Conservation (phyloP, 306 rosid species). For the Sechiopsis laciniata region DNA sequence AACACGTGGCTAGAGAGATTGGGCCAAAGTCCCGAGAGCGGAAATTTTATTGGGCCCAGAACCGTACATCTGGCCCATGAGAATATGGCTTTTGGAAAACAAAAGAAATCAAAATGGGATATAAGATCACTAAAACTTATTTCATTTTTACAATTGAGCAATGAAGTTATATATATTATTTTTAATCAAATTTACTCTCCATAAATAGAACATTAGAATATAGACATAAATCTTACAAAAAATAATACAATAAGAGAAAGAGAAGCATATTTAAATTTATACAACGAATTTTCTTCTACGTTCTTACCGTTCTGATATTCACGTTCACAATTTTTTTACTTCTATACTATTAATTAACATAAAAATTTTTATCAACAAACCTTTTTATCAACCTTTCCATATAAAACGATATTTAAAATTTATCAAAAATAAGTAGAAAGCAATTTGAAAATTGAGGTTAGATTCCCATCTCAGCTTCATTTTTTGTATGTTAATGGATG, state of each 20-base stretch:
- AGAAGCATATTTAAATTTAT: neutral
- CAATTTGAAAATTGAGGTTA: neutral
- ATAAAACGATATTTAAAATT: neutral
- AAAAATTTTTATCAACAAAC: neutral
- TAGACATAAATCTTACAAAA: neutral
- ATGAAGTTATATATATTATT: neutral
- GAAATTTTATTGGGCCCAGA: neutral
- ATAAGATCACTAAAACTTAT: neutral
- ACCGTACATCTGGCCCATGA: neutral
- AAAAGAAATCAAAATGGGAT: neutral
- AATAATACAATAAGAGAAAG: neutral
- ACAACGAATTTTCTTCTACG: neutral
- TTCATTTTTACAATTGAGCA: neutral
- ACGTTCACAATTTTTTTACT: neutral
- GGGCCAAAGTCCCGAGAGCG: neutral
- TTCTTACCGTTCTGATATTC: constrained; percentile 3
- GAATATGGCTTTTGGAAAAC: neutral
- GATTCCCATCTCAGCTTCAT: neutral
- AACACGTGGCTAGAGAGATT: neutral
- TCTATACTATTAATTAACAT: neutral
- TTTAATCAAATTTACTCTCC: neutral
- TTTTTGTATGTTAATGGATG: neutral
- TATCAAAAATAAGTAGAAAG: neutral
- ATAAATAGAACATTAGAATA: neutral
- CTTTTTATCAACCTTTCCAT: no score